These are phyloP conservation scores for Phytophthora pini DNA, from an alignment of 352 stramenopile species.

Conservation along the genomic window DNA sequence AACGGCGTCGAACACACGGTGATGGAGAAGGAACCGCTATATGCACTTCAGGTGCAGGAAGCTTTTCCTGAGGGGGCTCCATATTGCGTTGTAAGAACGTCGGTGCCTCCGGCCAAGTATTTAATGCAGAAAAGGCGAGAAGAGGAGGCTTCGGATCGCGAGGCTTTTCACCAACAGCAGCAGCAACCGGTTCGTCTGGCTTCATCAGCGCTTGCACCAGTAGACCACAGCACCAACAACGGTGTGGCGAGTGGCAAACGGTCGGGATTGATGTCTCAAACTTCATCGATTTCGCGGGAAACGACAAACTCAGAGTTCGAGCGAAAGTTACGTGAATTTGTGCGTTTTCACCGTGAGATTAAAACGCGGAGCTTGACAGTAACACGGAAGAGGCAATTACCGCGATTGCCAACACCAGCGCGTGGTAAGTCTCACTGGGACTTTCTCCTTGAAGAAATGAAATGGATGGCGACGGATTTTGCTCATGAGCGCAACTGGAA, in stretches of 20 bases:
- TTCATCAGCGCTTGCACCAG: constrained; percentile 7
- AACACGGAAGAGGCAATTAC: constrained; percentile 79
- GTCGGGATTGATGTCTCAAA: constrained; percentile 9
- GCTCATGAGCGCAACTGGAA: constrained; percentile 98
- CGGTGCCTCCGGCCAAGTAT: constrained; percentile 56
- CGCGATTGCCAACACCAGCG: constrained; percentile 54
- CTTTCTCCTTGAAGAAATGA: constrained; percentile 96
- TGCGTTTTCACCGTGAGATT: constrained; percentile 57
- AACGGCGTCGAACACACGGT: neutral
- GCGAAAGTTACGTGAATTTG: constrained; percentile 50
- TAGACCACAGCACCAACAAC: constrained; percentile 23
- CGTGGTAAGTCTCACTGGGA: constrained; percentile 92
- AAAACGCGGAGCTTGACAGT: constrained; percentile 37
- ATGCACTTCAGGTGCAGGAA: constrained; percentile 4
- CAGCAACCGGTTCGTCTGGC: constrained; percentile 25
- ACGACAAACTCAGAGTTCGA: constrained; percentile 57
- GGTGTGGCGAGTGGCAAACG: constrained; percentile 16
- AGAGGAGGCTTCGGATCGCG: constrained; percentile 34
- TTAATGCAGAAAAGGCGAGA: constrained; percentile 47
- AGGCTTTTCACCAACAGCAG: constrained; percentile 19
- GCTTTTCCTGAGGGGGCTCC: constrained; percentile 1
- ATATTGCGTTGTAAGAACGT: constrained; percentile 47
- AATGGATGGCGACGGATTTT: constrained; percentile 97
- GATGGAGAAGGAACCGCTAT: neutral
- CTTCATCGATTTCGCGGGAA: constrained; percentile 15